Conservation (phyloP, 2,329 filamentous ascomycete species). For the Coniochaeta hoffmannii region DNA sequence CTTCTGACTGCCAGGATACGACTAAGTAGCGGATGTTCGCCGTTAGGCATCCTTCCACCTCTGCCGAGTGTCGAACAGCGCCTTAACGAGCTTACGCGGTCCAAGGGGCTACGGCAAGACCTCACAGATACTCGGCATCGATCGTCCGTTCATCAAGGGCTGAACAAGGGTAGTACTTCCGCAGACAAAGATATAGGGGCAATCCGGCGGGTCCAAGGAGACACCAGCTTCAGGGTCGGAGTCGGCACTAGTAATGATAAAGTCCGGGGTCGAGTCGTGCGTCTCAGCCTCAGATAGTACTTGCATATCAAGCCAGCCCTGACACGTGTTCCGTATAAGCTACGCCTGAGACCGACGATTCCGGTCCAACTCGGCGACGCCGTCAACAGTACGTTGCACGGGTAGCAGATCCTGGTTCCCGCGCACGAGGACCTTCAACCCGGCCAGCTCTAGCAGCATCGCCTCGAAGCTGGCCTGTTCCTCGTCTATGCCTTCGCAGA, state of each 20-base stretch:
- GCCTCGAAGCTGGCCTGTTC: constrained; percentile 20
- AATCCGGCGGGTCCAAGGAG: background rate
- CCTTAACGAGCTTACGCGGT: constrained; percentile 27
- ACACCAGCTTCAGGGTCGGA: background rate
- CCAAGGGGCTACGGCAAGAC: constrained; percentile 30
- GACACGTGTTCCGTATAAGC: constrained; percentile 19
- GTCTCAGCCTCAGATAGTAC: constrained; percentile 8
- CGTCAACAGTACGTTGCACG: too few species aligned
- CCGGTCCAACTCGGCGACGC: too few species aligned
- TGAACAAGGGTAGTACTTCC: constrained; percentile 14
- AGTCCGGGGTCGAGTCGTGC: constrained; percentile 13
- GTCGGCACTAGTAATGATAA: constrained; percentile 16
- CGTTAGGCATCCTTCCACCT: constrained; percentile 17
- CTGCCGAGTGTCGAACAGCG: constrained; percentile 18
- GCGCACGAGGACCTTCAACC: constrained; percentile 12
- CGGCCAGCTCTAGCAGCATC: constrained; percentile 19
- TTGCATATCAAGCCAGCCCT: constrained; percentile 21
- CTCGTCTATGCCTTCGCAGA: constrained; percentile 4
- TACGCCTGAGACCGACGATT: constrained; percentile 8
- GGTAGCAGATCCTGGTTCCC: constrained; percentile 2
- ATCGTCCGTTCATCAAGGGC: constrained; percentile 8
- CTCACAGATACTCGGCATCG: constrained; percentile 15
- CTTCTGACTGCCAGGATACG: background rate
- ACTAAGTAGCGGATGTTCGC: background rate
- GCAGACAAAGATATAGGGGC: constrained; percentile 7